Conservation (phyloP, 2,329 filamentous ascomycete genomes). For the Aspergillus spinulosporus region DNA sequence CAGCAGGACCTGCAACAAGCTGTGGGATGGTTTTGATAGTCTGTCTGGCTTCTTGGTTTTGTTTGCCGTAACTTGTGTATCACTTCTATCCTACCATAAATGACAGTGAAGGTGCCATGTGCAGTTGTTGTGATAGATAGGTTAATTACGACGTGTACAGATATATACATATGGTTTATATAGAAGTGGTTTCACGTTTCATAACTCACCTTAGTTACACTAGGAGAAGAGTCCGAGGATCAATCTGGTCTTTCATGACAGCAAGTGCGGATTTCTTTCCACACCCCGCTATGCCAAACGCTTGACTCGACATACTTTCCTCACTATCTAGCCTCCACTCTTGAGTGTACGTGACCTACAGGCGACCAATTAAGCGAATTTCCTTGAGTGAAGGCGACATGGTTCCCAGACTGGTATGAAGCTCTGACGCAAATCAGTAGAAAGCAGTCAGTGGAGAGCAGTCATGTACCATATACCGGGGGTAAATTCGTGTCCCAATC, state of each 20-base stretch:
- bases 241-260: not conserved
- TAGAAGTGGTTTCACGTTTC: slow-evolving; percentile 11
- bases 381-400: not conserved
- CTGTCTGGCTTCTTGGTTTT: slow-evolving; percentile 16
- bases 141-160: slow-evolving; percentile 19
- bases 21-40: slow-evolving; percentile 18
- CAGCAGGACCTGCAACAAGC: slow-evolving; percentile 25
- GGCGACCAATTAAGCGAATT: not conserved
- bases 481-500: not conserved
- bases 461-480: not conserved
- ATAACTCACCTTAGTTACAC: not conserved
- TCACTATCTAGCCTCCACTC: not conserved
- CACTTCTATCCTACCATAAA: slow-evolving; percentile 27
- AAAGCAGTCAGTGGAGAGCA: not conserved
- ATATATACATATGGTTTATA: slow-evolving; percentile 16
- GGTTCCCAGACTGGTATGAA: not conserved
- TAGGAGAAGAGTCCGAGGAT: too few relatives aligned
- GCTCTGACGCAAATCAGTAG: not conserved
- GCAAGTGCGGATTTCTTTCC: too few relatives aligned
- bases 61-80: slow-evolving; percentile 31
- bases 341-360: not conserved
- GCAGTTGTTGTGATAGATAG: slow-evolving; percentile 16
- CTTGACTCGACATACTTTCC: not conserved
- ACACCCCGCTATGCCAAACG: too few relatives aligned
- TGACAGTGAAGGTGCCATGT: slow-evolving; percentile 26